Base-by-base conservation (phyloP, 805 yeast species). In the Yarrowia sp. region DNA sequence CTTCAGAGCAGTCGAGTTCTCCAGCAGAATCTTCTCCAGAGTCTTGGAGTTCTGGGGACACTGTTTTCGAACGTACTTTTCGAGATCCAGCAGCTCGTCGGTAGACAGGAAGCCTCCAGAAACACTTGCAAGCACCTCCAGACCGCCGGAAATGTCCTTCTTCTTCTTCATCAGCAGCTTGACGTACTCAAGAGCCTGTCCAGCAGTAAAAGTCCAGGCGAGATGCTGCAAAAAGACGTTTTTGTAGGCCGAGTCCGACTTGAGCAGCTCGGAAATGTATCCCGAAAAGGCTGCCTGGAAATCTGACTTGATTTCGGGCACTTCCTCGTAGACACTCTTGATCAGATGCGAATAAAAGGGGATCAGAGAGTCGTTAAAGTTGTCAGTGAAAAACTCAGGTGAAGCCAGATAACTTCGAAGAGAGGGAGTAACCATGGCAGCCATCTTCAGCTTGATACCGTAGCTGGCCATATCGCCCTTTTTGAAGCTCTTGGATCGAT, bases 401-500 rank as follows among this genome's bases (percentile, higher is more conserved):
- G 63, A 58, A 9, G 63, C 51, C 7, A 58, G 30, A 12, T n/a
- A 58, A 16, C 26, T 28, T 30, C 63, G 28, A 4, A 58, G 21
- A 17, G 30, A 8, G 1, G 63, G 63, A 1, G 63, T 30, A 3
- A 58, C 41, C 51, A 58, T 30, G 1, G 40, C 63, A 0, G 63
- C 63, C 63, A 41, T 58, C 32, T 33, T 28, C 38, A 58, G 51
- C 32, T 58, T 58, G 24, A 58, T 33, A 1, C 63, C 63, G 33
- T 30, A 41, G 24, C 41, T 41, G 1, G 63, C 51, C 51, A 58
- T 3, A 5, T 41, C 22, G 17, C 28, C 4, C 24, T 54, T 54
- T 28, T 54, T 54, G 61, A 54, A 54, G n/a, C 35, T 38, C 28
- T 38, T 35, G 40, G 63, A 40, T n/a, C 63, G 63, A 12, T 58